Evolutionary conservation across 148 eudicot species (phyloP), one percentile per base, ranked within the genome.

Genomic region (Rhododendron mucronatum): DNA sequence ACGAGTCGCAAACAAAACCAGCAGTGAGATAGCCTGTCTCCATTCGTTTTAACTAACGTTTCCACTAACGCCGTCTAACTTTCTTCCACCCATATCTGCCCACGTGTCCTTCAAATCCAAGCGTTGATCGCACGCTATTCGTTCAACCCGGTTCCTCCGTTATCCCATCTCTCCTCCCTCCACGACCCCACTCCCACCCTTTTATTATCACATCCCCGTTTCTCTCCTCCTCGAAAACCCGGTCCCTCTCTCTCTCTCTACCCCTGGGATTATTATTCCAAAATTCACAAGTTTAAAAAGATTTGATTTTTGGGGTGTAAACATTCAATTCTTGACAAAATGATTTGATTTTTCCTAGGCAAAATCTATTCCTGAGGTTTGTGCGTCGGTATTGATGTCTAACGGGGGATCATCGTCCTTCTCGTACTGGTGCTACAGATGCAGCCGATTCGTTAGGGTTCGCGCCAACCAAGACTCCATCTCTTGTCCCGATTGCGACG

Each of bases 401-500:
- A 75, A 91, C 4, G 50, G 74, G 44, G 88, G 65, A 8, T 26
- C 90, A 2, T 33, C 90, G 1, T 33, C 90, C 1, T 50, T 88
- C 30, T 84, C 98, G 0, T 94, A 91, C 84, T 97, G 99, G 99
- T 97, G 99, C 83, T 93, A 97, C 93, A 88, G 99, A 77, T 97
- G 99, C 93, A 97, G 89, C 80, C 91, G 95, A 55, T 93, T 93
- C 55, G 88, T 95, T 57, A 85, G 92, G 87, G 96, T 93, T 90
- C 85, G 61, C 44, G 77, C 73, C 44, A 73, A 69, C 23, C 76
- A 13, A 30, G 92, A 90, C 15, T 85, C 96, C 3, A 55, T 95
- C 18, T 45, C 84, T 14, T 97, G 99, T 83, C 95, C 99, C 12
- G 94, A 97, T 79, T 97, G 99, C 88, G 80, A 88, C 82, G 88